Percentiles rank a stretch among this genome's conserved stretches.
Evolutionary conservation across 768 basidiomycete genomes (phyloP).

Genomic region (Paxillus ammoniavirescens): DNA sequence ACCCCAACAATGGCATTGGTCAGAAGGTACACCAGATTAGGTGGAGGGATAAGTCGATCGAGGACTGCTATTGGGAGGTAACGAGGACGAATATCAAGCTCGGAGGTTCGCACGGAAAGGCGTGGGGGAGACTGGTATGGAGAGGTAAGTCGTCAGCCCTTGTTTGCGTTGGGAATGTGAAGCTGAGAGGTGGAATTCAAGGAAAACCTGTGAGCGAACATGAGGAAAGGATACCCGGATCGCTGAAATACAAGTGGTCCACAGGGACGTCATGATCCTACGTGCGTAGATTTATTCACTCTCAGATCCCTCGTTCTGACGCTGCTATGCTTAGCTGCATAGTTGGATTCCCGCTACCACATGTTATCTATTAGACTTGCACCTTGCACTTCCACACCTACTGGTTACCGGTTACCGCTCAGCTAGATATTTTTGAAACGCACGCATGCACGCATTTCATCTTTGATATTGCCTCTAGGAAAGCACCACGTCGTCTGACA

Average conservation of each 20-base stretch:
- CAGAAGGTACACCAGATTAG: conserved; percentile 67
- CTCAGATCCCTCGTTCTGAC: conserved; percentile 1
- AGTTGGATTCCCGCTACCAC: not conserved
- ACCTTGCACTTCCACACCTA: not conserved
- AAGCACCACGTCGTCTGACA: too few species aligned
- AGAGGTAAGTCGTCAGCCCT: conserved; percentile 50
- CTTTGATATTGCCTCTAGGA: not conserved
- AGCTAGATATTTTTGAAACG: not conserved
- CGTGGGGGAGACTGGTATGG: conserved; percentile 81
- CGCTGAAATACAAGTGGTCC: conserved; percentile 73
- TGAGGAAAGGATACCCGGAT: conserved; percentile 66
- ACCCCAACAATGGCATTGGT: conserved; percentile 67
- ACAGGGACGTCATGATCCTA: conserved; percentile 43
- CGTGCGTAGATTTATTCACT: not conserved
- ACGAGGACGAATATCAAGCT: conserved; percentile 70
- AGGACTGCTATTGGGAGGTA: conserved; percentile 71
- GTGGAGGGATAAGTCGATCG: conserved; percentile 69
- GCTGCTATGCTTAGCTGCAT: not conserved
- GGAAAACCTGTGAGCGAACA: conserved; percentile 58
- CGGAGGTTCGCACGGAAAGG: conserved; percentile 76
- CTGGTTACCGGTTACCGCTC: not conserved
- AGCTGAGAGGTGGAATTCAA: conserved; percentile 27
- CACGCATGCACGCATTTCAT: not conserved
- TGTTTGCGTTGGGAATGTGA: not conserved
- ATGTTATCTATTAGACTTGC: not conserved